Conservation (phyloP, 495 filamentous ascomycete species). For the Barbatosphaeria neglecta region DNA sequence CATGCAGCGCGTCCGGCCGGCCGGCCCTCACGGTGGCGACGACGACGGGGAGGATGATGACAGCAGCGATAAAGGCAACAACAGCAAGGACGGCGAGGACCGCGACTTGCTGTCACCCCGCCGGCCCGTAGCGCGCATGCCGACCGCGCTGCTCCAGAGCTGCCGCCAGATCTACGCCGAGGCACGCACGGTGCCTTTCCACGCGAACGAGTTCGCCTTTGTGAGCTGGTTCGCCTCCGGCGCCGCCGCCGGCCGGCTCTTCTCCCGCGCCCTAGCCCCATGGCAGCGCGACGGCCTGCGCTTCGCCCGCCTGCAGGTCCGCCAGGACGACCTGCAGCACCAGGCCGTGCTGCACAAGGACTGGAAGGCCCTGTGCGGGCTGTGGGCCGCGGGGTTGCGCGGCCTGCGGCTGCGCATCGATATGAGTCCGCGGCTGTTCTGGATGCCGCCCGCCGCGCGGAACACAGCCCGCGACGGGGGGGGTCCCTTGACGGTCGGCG, state of each 20-base stretch:
- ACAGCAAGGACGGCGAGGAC: neutral
- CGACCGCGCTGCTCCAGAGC: constrained; percentile 14
- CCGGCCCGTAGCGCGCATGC: constrained; percentile 17
- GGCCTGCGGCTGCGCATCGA: constrained; percentile 18
- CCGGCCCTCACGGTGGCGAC: neutral
- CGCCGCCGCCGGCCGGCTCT: constrained; percentile 13
- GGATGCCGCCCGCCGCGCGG: neutral
- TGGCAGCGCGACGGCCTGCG: constrained; percentile 26
- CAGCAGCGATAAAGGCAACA: neutral
- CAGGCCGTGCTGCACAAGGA: neutral
- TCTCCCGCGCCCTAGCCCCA: constrained; percentile 8
- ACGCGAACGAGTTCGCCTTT: constrained; percentile 26
- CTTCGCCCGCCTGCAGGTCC: constrained; percentile 17
- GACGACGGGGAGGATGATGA: neutral
- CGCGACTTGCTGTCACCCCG: constrained; percentile 14
- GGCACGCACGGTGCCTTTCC: constrained; percentile 17
- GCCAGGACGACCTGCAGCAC: constrained; percentile 9
- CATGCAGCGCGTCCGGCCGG: neutral
- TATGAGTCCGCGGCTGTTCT: neutral
- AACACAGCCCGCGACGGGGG: neutral
- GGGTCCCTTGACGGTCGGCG: neutral
- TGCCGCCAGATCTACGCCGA: constrained; percentile 22
- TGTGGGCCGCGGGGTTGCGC: constrained; percentile 12
- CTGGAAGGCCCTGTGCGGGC: constrained; percentile 19
- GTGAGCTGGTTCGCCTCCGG: constrained; percentile 23